These are phyloP conservation scores for Toxicodendron radicans DNA, from an alignment of 345 rosid species.

Conservation along the genomic window DNA sequence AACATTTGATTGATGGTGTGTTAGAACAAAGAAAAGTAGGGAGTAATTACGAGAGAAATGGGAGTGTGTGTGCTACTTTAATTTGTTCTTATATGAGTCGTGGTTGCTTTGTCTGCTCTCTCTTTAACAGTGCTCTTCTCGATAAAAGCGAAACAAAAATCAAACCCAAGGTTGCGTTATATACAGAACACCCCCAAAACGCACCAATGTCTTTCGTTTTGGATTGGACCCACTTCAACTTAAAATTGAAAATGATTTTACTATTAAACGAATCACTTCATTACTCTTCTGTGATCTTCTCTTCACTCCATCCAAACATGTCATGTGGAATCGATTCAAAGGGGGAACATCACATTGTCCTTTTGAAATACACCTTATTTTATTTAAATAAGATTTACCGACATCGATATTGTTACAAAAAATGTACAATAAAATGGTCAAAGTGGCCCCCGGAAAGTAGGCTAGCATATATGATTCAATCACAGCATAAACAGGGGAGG, in stretches of 20 bases:
- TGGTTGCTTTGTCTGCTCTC: not conserved
- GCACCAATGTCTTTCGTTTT: not conserved
- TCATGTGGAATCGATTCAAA: too few relatives aligned
- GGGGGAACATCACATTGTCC: too few relatives aligned
- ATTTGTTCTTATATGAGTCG: not conserved
- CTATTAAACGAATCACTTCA: constrained; percentile 1
- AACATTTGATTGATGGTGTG: constrained; percentile 10
- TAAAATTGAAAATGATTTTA: not conserved
- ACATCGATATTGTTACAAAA: not conserved
- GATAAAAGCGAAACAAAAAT: constrained; percentile 9
- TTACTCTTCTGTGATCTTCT: not conserved
- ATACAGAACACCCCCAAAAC: not conserved
- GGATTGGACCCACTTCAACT: constrained; percentile 1
- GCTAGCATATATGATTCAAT: not conserved
- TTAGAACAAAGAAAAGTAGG: not conserved
- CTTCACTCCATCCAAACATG: too few relatives aligned
- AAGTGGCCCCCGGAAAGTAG: not conserved
- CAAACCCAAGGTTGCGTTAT: not conserved
- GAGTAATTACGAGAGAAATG: not conserved
- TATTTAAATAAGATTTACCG: too few relatives aligned
- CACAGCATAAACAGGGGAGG: not conserved
- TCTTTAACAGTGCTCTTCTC: not conserved
- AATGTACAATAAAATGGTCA: not conserved
- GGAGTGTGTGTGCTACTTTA: not conserved
- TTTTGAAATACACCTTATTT: too few relatives aligned